Evolutionary conservation across 108 stramenopile genomes (phyloP), one percentile per base, ranked within the genome.

Genomic region (Schizochytrium sp.): DNA sequence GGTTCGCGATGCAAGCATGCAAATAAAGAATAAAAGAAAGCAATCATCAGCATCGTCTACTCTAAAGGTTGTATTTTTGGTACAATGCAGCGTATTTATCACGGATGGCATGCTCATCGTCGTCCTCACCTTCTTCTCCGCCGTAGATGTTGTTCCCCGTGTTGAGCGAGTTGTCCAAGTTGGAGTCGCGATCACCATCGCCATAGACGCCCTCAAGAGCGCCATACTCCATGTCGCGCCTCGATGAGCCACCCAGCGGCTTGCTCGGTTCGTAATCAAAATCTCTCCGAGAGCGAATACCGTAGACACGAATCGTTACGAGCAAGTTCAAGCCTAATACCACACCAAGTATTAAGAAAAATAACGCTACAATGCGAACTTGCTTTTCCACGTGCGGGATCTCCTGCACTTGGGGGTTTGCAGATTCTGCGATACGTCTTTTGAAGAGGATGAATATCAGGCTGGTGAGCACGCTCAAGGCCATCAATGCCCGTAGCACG

Each of bases 91-190:
- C 64, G 44, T 69, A 69, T 44, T 69, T 69, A 44, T 69, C 44
- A 8, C 64, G 64, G 64, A 69, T 69, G 64, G 64, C 64, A 44
- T 69, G 64, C 64, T 69, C 64, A 44, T 69, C 64, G 5, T 69
- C 64, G 8, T 69, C 64, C 42, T 69, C 64, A 8, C 44, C 64
- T 5, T 69, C 64, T 38, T 69, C 64, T 10, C 0, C 57, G 57
- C 57, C 57, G 64, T 69, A 69, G 19, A 15, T 15, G 12, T 44
- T 44, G 28, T 69, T 69, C 44, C 44, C 28, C 28, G 28, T 28
- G 28, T 28, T 10, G 7, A 69, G 64, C 0, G 64, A 69, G 64
- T 69, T 69, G 28, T 69, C 64, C 7, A 69, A 44, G 13, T 17
- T 58, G 57, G 13, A 17, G 13, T 58, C 57, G 57, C 10, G 57